Evolutionary conservation across 2,329 filamentous ascomycete genomes (phyloP), one percentile per base, ranked within the genome.

Genomic region (Talaromyces sp.): DNA sequence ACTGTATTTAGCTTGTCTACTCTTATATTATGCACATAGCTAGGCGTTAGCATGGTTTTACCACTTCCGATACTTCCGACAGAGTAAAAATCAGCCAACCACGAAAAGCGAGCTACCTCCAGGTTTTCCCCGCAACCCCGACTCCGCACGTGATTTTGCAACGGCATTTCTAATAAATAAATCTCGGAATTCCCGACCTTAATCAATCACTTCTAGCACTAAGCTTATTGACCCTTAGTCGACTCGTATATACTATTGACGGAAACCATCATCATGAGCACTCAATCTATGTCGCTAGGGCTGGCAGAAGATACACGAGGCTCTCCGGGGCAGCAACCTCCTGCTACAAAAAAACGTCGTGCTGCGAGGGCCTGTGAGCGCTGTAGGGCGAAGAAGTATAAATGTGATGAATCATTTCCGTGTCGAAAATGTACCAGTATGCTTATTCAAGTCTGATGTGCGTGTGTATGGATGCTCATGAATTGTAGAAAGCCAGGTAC

Each of bases 321-420:
- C 54, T 35, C 37, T 45, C 56, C 22, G 22, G 71, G 60, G 59
- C 66, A 50, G 13, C 24, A 45, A 13, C 39, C 57, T 27, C 60
- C 37, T 33, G 60, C 45, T 11, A 50, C 47, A 11, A 78, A 77
- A 63, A 70, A 74, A 58, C 77, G 77, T n/a, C 77, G 80, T n/a
- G 79, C 81, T 19, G 76, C 79, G 10, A 78, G 79, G 64, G 81
- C 81, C 2, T 83, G 81, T 68, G 79, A 82, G 67, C 71, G 78
- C 35, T 83, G 81, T 70, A 74, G 81, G 60, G 67, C 73, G 56
- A 82, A 82, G 71, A 83, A 83, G 71, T 82, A 83, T 71, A 81
- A 81, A 67, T 83, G 81, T 68, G 79, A 82, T 67, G 81, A 82
- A 67, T 71, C 72, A 33, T 78, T 76, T 65, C 80, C 80, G 31